Evolutionary conservation across 2,329 filamentous ascomycete species (phyloP).

Genomic region (Fusarium poae): DNA sequence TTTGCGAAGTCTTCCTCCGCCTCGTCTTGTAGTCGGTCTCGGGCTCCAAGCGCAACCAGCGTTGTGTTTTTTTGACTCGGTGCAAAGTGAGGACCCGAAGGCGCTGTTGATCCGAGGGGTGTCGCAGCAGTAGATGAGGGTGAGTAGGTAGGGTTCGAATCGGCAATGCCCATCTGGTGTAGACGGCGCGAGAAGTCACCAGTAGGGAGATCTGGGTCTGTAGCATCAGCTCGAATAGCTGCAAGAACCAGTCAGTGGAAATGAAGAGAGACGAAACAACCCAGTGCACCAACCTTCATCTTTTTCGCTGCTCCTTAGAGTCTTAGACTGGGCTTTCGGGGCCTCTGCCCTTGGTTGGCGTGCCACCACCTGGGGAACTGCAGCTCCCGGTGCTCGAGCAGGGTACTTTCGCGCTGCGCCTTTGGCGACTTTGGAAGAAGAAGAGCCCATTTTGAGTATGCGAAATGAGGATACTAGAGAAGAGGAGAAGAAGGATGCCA

Average conservation of each 20-base stretch:
- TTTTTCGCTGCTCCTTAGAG: slow-evolving; percentile 26
- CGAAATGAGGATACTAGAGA: background rate
- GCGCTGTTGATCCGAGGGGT: slow-evolving; percentile 36
- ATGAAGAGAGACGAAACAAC: background rate
- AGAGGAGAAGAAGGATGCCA: background rate
- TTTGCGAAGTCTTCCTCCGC: slow-evolving; percentile 61
- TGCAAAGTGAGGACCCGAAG: slow-evolving; percentile 49
- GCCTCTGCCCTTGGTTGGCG: slow-evolving; percentile 35
- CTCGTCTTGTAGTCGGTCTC: slow-evolving; percentile 59
- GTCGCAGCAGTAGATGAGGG: slow-evolving; percentile 61
- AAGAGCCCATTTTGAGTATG: slow-evolving; percentile 56
- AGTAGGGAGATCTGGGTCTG: slow-evolving; percentile 58
- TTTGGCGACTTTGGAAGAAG: slow-evolving; percentile 60
- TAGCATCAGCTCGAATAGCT: slow-evolving; percentile 58
- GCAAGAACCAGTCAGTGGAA: slow-evolving; percentile 25
- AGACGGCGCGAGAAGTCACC: slow-evolving; percentile 65
- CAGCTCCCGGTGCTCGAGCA: slow-evolving; percentile 51
- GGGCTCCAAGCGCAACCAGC: slow-evolving; percentile 63
- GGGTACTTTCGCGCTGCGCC: slow-evolving; percentile 61
- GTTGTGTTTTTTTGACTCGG: slow-evolving; percentile 58
- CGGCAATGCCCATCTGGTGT: slow-evolving; percentile 66
- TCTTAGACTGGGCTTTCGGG: slow-evolving; percentile 22
- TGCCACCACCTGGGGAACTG: slow-evolving; percentile 38
- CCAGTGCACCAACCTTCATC: slow-evolving; percentile 40
- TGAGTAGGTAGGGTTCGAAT: slow-evolving; percentile 67